These are phyloP conservation scores for Rhynchospora pubera DNA, from an alignment of 176 grass and related monocot species.

Conservation along the genomic window DNA sequence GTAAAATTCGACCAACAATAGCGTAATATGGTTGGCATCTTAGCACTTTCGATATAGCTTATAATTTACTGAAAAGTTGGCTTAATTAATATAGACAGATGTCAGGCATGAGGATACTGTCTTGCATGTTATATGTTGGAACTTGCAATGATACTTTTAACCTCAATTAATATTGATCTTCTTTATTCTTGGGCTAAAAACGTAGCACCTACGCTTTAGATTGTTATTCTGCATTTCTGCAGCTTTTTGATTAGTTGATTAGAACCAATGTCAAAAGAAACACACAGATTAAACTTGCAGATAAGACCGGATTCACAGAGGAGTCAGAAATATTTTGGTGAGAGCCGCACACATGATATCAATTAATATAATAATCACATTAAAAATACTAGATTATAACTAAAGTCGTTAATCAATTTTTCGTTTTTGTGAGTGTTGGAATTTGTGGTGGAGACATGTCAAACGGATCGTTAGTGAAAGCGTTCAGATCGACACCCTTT, in stretches of 20 bases:
- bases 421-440: too few species aligned
- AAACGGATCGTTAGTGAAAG: too few species aligned
- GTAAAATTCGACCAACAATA: neutral
- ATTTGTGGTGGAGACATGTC: too few species aligned
- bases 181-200: neutral
- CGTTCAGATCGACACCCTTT: too few species aligned
- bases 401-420: too few species aligned
- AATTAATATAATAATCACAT: too few species aligned
- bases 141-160: neutral
- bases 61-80: neutral
- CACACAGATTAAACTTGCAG: neutral
- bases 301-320: neutral
- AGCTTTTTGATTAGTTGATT: neutral
- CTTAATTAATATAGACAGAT: neutral
- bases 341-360: too few species aligned
- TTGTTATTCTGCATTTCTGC: neutral
- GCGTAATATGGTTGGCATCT: neutral
- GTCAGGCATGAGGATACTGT: neutral
- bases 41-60: neutral
- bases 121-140: constrained; percentile 10
- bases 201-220: neutral
- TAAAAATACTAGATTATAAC: too few species aligned
- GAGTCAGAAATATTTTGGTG: too few species aligned
- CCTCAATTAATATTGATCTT: neutral
- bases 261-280: neutral